Percentiles rank a stretch among this genome's conserved stretches.
These are phyloP conservation scores for Draba incana DNA, from an alignment of 345 rosid species.

Conservation along the genomic window DNA sequence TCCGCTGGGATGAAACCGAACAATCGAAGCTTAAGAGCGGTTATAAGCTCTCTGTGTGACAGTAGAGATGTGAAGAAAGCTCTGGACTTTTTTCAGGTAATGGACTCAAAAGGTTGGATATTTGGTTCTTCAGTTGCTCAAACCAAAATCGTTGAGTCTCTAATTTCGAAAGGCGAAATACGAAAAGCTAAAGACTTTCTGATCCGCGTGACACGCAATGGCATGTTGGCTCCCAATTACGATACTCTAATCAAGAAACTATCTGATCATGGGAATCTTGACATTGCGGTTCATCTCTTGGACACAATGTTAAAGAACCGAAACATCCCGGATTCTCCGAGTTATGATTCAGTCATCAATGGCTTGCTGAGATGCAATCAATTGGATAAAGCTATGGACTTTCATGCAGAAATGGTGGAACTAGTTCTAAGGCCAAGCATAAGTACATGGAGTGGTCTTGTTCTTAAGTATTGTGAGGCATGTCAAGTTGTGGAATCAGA, in stretches of 20 bases:
- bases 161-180: constrained; percentile 51
- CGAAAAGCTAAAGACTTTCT: constrained; percentile 60
- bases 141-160: constrained; percentile 50
- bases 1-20: constrained; percentile 58
- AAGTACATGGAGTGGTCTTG: constrained; percentile 51
- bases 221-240: constrained; percentile 42
- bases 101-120: constrained; percentile 56
- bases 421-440: constrained; percentile 58
- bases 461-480: constrained; percentile 47
- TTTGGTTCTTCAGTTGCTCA: constrained; percentile 53
- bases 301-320: constrained; percentile 66
- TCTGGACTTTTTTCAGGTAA: constrained; percentile 54
- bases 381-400: constrained; percentile 57
- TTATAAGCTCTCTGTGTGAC: constrained; percentile 47
- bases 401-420: constrained; percentile 66
- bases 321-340: constrained; percentile 48
- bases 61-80: constrained; percentile 51
- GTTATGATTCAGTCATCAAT: constrained; percentile 61
- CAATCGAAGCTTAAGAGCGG: constrained; percentile 58
- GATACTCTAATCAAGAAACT: constrained; percentile 62
- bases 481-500: constrained; percentile 60
- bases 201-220: constrained; percentile 47
- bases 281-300: constrained; percentile 61
- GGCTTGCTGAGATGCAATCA: constrained; percentile 48
- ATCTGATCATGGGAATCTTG: constrained; percentile 46